Conservation (phyloP, 768 basidiomycete species). For the Bullera alba region DNA sequence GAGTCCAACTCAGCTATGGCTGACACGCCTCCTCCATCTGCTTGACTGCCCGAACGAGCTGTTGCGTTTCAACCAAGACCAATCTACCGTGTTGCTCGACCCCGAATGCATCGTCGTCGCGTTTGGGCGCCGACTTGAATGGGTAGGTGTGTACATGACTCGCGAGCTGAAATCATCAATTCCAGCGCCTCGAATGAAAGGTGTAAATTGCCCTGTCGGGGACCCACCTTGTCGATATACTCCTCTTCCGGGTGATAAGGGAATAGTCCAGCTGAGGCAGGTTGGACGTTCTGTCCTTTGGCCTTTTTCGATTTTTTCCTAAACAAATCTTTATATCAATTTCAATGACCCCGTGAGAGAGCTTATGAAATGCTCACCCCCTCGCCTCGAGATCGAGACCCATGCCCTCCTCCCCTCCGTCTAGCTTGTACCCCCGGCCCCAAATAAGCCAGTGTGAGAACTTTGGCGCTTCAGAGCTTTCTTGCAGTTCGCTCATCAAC, state of each 20-base stretch:
- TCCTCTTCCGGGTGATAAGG: slow-evolving; percentile 85
- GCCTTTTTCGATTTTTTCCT: slow-evolving; percentile 36
- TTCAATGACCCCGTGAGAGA: slow-evolving; percentile 29
- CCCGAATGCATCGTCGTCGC: slow-evolving; percentile 64
- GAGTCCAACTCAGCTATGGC: too few species aligned
- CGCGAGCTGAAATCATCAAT: slow-evolving; percentile 49
- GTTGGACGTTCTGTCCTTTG: slow-evolving; percentile 31
- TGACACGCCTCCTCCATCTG: not conserved
- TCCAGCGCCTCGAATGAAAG: not conserved
- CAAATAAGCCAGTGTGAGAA: slow-evolving; percentile 72
- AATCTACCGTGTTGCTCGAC: slow-evolving; percentile 62
- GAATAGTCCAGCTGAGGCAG: slow-evolving; percentile 51
- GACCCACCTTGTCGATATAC: slow-evolving; percentile 59
- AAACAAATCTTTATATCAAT: slow-evolving; percentile 6
- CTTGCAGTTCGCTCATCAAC: slow-evolving; percentile 75
- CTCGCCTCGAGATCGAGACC: slow-evolving; percentile 46
- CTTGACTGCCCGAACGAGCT: not conserved
- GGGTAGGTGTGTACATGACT: slow-evolving; percentile 53
- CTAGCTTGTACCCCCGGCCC: slow-evolving; percentile 70
- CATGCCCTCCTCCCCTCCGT: slow-evolving; percentile 62
- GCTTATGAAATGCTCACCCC: slow-evolving; percentile 32
- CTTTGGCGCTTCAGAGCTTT: slow-evolving; percentile 59
- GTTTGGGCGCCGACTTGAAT: slow-evolving; percentile 54
- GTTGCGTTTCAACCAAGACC: slow-evolving; percentile 50
- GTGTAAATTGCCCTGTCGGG: too few species aligned